Conservation (phyloP, 306 rosid genomes). For the Pueraria montana region DNA sequence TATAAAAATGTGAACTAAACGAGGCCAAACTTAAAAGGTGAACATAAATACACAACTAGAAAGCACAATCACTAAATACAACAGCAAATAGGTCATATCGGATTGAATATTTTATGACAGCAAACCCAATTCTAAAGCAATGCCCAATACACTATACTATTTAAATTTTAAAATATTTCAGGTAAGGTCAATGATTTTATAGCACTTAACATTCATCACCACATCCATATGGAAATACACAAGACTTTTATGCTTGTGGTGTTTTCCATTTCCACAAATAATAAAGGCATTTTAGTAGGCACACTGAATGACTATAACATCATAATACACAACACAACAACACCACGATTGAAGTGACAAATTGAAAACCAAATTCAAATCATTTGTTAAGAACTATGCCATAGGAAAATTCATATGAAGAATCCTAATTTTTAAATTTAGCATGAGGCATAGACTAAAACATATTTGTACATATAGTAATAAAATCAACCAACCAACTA, state of each 20-base stretch:
- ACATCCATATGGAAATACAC: not conserved
- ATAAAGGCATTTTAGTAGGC: not conserved
- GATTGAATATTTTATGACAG: slow-evolving; percentile 15
- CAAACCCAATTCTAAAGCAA: slow-evolving; percentile 5
- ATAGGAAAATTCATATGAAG: slow-evolving; percentile 14
- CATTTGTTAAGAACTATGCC: slow-evolving; percentile 1
- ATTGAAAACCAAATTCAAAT: not conserved
- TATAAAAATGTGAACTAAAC: not conserved
- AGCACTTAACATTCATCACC: slow-evolving; percentile 11
- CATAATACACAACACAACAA: not conserved
- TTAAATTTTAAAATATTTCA: not conserved
- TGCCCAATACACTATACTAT: not conserved
- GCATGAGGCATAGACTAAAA: not conserved
- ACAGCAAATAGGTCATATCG: not conserved
- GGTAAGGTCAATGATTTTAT: not conserved
- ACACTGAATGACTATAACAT: not conserved
- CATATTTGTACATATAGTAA: not conserved
- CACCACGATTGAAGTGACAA: not conserved
- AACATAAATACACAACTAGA: slow-evolving; percentile 9
- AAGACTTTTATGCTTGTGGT: not conserved
- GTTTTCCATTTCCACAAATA: not conserved
- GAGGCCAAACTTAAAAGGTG: slow-evolving; percentile 1
- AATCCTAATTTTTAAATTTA: slow-evolving; percentile 7
- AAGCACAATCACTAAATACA: slow-evolving; percentile 28
- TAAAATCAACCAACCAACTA: not conserved